phyloP scores from a whole-genome alignment of 192 early-diverging fungal genomes.

The Gryganskiella cystojenkinii region DNA sequence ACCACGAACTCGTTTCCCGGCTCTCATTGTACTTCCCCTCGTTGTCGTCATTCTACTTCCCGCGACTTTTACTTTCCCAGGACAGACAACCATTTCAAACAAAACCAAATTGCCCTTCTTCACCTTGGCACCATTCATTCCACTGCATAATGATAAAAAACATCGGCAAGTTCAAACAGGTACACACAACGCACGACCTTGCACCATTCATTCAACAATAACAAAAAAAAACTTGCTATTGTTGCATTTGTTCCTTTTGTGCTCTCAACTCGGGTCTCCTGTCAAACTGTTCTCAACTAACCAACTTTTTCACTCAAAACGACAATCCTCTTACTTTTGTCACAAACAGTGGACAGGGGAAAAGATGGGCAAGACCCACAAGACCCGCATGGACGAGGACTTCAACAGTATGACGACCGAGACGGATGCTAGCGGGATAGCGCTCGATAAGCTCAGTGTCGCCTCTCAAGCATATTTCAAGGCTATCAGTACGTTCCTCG shows the following conservation, averaged over 20 bases:
- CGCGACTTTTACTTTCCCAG: no score
- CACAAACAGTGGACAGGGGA: slow-evolving; percentile 21
- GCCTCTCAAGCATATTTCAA: slow-evolving; percentile 19
- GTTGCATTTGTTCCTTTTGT: background rate
- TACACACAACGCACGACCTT: background rate
- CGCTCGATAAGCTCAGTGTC: slow-evolving; percentile 11
- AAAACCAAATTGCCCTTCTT: no score
- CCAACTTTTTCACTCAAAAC: background rate
- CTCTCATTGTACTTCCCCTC: no score
- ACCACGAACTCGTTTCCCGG: no score
- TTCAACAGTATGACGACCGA: slow-evolving; percentile 11
- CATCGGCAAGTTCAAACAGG: slow-evolving; percentile 45
- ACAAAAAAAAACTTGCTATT: background rate
- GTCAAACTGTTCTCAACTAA: background rate
- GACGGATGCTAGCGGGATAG: slow-evolving; percentile 8
- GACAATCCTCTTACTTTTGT: background rate
- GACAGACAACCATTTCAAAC: no score
- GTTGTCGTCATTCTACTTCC: no score
- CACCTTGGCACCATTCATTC: background rate
- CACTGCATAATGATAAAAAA: slow-evolving; percentile 27
- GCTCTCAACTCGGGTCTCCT: background rate
- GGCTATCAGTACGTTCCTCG: slow-evolving; percentile 25
- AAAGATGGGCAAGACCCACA: slow-evolving; percentile 28
- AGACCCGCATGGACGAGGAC: slow-evolving; percentile 29
- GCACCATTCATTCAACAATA: background rate